Evolutionary conservation across 768 basidiomycete genomes (phyloP), one percentile per base, ranked within the genome.

Genomic region (Termitomyces sp.): DNA sequence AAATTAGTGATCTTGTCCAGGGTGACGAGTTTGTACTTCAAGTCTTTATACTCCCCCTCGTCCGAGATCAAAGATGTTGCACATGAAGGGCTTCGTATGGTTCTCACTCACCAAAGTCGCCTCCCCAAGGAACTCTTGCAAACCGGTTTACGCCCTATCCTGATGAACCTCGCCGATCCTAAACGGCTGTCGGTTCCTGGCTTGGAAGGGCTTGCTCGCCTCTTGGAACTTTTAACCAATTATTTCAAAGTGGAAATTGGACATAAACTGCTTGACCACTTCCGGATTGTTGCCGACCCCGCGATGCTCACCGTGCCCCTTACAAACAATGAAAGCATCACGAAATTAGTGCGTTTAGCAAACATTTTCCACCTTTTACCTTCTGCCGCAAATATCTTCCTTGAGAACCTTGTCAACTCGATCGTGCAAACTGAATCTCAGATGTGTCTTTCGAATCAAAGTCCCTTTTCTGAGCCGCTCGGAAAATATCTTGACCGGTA

Each of bases 181-280:
- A 95, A 95, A 67, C 85, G 93, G 36, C 80, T 99, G 35, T 94
- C 93, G 7, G 90, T 97, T 26, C 83, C 91, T 5, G 95, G 95
- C 10, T 70, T 96, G 56, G 94, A 99, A 70, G 97, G 97, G 3
- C 77, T 99, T 24, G 96, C 95, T 13, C 87, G 96, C 13, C 81
- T 99, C 50, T 77, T 99, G 50, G 94, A 97, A 70, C 81, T 99
- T 7, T 75, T 99, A 56, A 97, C 94, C 40, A 98, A 98, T 70
- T 98, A 99, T 74, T 99, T 99, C 85, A 98, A 98, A 71, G 96
- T 99, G 18, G 97, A 99, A 75, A 98, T 99, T 59, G 97, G 97
- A 0, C 85, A 92, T 70, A 99, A 99, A 73, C 84, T 99, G 7
- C 78, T 99, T 22, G 97, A 98, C 65, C 97, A 99, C 69, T 98